phyloP scores from a whole-genome alignment of 2,329 filamentous ascomycete genomes.

The Trichoderma endophyticum region DNA sequence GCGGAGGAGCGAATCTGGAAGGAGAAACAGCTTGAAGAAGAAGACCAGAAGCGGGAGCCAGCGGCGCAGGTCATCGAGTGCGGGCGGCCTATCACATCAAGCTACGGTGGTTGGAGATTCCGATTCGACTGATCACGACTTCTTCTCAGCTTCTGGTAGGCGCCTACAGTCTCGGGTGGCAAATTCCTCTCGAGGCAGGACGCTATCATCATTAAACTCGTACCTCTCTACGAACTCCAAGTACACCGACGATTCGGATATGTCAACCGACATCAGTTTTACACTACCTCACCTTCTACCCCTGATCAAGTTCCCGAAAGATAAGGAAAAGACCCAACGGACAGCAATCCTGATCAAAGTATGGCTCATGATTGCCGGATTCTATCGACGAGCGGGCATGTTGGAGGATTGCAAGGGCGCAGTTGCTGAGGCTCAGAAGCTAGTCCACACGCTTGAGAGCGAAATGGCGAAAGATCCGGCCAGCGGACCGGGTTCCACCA shows the following conservation, averaged over 20 bases:
- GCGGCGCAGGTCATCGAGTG: slow-evolving; percentile 44
- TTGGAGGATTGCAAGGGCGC: slow-evolving; percentile 77
- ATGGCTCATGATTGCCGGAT: slow-evolving; percentile 85
- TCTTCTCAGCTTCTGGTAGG: slow-evolving; percentile 43
- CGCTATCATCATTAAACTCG: slow-evolving; percentile 45
- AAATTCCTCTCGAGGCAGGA: slow-evolving; percentile 43
- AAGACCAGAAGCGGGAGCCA: slow-evolving; percentile 49
- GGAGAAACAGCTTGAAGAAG: slow-evolving; percentile 52
- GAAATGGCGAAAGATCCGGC: slow-evolving; percentile 62
- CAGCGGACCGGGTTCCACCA: slow-evolving; percentile 60
- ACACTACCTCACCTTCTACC: slow-evolving; percentile 49
- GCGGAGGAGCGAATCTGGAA: slow-evolving; percentile 46
- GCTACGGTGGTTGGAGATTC: slow-evolving; percentile 51
- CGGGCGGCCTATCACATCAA: slow-evolving; percentile 37
- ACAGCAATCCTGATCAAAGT: slow-evolving; percentile 65
- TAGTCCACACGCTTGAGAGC: slow-evolving; percentile 68
- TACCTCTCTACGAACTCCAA: slow-evolving; percentile 41
- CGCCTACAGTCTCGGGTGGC: slow-evolving; percentile 37
- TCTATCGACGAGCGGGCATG: slow-evolving; percentile 80
- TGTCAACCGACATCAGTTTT: slow-evolving; percentile 40
- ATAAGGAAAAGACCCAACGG: slow-evolving; percentile 49
- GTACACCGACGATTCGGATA: slow-evolving; percentile 40
- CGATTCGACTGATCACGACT: slow-evolving; percentile 42
- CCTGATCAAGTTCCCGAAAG: slow-evolving; percentile 52
- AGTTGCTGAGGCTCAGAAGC: slow-evolving; percentile 74